phyloP scores from a whole-genome alignment of 352 stramenopile species.

The Globisporangium canariense region DNA sequence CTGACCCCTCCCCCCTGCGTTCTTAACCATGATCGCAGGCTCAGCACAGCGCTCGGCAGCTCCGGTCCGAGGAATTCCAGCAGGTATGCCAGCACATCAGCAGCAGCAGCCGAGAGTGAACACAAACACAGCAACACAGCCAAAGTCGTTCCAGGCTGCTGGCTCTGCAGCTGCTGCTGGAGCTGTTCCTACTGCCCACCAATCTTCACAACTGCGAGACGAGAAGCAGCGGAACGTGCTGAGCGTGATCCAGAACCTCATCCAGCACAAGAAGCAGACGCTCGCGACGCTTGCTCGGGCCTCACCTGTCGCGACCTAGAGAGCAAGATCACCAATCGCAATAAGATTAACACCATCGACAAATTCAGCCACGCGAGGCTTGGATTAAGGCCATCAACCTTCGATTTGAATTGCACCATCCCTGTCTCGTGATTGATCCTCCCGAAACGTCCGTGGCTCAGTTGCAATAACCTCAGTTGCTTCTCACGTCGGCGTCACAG shows the following conservation, averaged over 20 bases:
- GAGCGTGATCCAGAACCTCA: constrained; percentile 73
- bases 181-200: neutral
- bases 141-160: neutral
- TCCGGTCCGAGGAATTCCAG: neutral
- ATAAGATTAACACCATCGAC: constrained; percentile 2
- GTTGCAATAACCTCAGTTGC: neutral
- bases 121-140: neutral
- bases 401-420: neutral
- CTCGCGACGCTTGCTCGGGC: constrained; percentile 43
- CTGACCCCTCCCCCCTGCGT: too few relatives aligned
- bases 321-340: neutral
- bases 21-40: neutral
- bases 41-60: constrained; percentile 1
- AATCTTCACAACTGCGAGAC: constrained; percentile 15
- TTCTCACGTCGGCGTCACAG: constrained; percentile 45
- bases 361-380: neutral
- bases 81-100: neutral
- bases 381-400: too few relatives aligned
- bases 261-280: constrained; percentile 74
- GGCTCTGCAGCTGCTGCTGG: neutral
- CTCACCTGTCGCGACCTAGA: constrained; percentile 19
- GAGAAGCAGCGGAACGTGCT: constrained; percentile 67
- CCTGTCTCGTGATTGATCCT: neutral
- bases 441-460: neutral
- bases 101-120: neutral